Conservation (phyloP, 495 filamentous ascomycete genomes). For the Talaromyces proteolyticus region DNA sequence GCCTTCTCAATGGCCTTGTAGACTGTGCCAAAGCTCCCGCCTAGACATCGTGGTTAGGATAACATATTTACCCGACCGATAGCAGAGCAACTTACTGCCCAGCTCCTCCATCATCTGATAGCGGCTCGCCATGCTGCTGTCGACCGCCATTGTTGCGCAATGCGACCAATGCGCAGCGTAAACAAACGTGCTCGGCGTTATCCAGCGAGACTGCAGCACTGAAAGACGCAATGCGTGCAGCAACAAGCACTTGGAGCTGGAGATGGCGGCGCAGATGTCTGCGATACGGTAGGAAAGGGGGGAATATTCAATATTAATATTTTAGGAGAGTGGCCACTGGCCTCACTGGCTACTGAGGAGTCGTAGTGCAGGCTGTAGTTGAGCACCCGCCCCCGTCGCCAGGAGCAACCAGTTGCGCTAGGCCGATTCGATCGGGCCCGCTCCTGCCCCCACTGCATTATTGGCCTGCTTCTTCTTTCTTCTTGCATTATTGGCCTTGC, state of each 20-base stretch:
- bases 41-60: conserved; percentile 26
- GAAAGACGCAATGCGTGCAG: neutral
- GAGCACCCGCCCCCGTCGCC: neutral
- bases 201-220: neutral
- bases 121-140: conserved; percentile 66
- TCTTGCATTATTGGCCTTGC: too few species aligned
- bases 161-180: neutral
- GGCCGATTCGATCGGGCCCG: neutral
- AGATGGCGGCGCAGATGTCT: neutral
- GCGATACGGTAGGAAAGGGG: neutral
- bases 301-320: neutral
- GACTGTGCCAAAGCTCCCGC: conserved; percentile 92
- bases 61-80: conserved; percentile 11
- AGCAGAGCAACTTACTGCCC: conserved; percentile 59
- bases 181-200: neutral
- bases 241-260: neutral
- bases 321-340: too few species aligned
- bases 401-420: conserved; percentile 4
- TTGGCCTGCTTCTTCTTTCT: neutral
- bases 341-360: neutral
- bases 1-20: conserved; percentile 89
- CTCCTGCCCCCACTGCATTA: neutral
- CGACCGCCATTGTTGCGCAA: conserved; percentile 37
- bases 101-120: conserved; percentile 92
- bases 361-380: neutral